A percentile compares a stretch with the other conserved stretches of the same genome.
These are phyloP conservation scores for Magnaporthiopsis incrustans DNA, from an alignment of 2,329 filamentous ascomycete genomes.

Conservation along the genomic window DNA sequence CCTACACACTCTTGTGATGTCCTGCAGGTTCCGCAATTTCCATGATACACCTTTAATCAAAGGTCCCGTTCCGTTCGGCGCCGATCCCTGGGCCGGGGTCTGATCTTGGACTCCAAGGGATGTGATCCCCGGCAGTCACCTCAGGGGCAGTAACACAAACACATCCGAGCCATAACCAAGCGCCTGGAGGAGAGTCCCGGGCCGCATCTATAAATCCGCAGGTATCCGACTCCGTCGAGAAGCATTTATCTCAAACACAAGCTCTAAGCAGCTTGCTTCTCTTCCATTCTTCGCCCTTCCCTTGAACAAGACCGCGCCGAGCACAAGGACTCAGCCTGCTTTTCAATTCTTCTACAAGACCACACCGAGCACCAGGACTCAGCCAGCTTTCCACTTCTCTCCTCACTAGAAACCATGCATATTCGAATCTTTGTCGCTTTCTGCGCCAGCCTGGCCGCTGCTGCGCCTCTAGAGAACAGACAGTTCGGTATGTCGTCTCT, in stretches of 20 bases:
- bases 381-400: background rate
- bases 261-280: background rate
- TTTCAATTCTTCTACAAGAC: background rate
- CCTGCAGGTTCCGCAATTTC: too few species aligned
- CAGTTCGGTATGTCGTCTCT: background rate
- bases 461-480: background rate
- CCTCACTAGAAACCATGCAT: background rate
- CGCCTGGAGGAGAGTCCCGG: background rate
- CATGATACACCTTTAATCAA: background rate
- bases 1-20: background rate
- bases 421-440: background rate
- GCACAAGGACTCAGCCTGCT: background rate
- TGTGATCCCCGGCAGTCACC: background rate
- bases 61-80: background rate
- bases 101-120: background rate
- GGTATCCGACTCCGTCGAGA: background rate
- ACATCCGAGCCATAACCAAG: background rate
- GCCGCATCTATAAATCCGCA: background rate
- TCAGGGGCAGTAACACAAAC: background rate
- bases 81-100: background rate
- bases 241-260: background rate
- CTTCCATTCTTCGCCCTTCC: background rate
- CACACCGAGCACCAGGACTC: background rate
- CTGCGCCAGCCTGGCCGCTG: background rate
- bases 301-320: background rate